Evolutionary conservation across 2,329 filamentous ascomycete species (phyloP).

Genomic region (Fonsecaea nubica): DNA sequence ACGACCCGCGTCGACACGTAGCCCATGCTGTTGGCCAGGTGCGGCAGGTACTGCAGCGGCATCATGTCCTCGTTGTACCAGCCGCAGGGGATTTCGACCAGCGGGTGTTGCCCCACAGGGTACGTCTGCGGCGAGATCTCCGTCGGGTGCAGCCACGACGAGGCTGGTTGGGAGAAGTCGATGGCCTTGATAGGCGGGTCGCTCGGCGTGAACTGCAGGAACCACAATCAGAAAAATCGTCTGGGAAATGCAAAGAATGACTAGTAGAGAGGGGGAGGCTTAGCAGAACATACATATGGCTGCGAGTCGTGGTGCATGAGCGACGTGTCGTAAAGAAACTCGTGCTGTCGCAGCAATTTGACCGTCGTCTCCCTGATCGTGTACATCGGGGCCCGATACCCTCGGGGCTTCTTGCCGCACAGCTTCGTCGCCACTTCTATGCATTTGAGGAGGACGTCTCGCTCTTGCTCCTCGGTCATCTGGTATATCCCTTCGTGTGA

Average conservation of each 20-base stretch:
- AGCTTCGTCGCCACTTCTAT: slow-evolving; percentile 74
- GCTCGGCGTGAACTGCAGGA: slow-evolving; percentile 45
- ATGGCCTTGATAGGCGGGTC: slow-evolving; percentile 47
- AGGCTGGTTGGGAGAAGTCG: slow-evolving; percentile 50
- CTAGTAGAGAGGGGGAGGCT: background rate
- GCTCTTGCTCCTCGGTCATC: slow-evolving; percentile 75
- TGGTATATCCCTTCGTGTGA: slow-evolving; percentile 73
- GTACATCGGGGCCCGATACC: slow-evolving; percentile 49
- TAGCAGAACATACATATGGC: slow-evolving; percentile 41
- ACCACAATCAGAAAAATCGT: background rate
- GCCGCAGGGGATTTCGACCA: slow-evolving; percentile 59
- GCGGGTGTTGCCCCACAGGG: slow-evolving; percentile 40
- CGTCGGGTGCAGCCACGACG: slow-evolving; percentile 53
- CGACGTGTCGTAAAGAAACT: slow-evolving; percentile 53
- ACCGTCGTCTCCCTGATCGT: slow-evolving; percentile 50
- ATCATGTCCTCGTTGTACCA: slow-evolving; percentile 62
- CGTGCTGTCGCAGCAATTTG: slow-evolving; percentile 50
- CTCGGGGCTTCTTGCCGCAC: slow-evolving; percentile 69
- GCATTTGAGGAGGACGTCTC: slow-evolving; percentile 75
- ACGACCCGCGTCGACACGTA: slow-evolving; percentile 57
- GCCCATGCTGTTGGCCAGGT: slow-evolving; percentile 55
- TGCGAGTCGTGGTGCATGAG: slow-evolving; percentile 53
- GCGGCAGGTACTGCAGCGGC: slow-evolving; percentile 56
- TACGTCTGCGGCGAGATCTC: slow-evolving; percentile 40
- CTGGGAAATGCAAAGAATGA: background rate